phyloP scores from a whole-genome alignment of 495 filamentous ascomycete species.

The Aspergillus bertholletiae region DNA sequence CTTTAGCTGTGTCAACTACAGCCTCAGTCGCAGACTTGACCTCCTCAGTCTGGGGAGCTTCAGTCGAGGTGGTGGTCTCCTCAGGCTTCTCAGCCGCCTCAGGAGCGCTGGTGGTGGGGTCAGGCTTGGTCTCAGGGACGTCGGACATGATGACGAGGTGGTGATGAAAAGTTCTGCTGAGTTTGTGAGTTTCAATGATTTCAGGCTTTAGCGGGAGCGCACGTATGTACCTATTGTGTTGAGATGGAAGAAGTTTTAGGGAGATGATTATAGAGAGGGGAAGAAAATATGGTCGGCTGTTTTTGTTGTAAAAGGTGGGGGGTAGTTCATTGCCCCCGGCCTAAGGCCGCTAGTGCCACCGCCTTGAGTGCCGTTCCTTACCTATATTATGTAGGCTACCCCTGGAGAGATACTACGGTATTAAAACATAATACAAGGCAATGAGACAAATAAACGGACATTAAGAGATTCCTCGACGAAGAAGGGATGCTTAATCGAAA shows the following conservation, averaged over 20 bases:
- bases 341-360: slow-evolving; percentile 22
- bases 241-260: slow-evolving; percentile 11
- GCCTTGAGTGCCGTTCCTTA: slow-evolving; percentile 5
- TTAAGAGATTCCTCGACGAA: no score
- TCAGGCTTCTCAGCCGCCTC: slow-evolving; percentile 37
- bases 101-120: slow-evolving; percentile 45
- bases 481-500: neutral
- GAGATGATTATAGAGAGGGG: slow-evolving; percentile 12
- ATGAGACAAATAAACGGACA: no score
- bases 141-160: slow-evolving; percentile 41
- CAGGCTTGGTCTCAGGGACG: slow-evolving; percentile 45
- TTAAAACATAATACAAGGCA: no score
- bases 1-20: slow-evolving; percentile 41
- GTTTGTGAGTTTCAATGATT: neutral
- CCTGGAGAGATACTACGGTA: no score
- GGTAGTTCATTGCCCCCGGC: slow-evolving; percentile 16
- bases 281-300: slow-evolving; percentile 24
- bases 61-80: slow-evolving; percentile 30
- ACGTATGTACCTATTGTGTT: slow-evolving; percentile 14
- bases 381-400: no score
- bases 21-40: slow-evolving; percentile 37
- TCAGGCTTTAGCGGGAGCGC: neutral
- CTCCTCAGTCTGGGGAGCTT: slow-evolving; percentile 30
- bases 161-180: neutral
- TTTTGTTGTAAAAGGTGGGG: slow-evolving; percentile 22